Percentiles rank a stretch among this genome's conserved stretches.
Conservation (phyloP, 306 rosid species). For the Mimosa pudica region DNA sequence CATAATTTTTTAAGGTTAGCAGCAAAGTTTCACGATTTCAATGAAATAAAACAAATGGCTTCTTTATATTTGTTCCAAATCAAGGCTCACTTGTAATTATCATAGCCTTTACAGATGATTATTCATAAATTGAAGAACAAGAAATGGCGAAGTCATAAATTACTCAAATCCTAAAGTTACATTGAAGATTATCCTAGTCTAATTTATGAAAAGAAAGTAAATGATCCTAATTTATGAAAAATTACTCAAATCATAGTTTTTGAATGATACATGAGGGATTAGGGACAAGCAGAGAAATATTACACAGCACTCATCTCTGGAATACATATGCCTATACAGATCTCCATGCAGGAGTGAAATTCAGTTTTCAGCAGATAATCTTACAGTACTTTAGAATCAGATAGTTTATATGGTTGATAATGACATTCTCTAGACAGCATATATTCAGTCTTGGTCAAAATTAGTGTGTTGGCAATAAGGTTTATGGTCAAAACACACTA, state of each 20-base stretch:
- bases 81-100: not conserved
- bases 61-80: not conserved
- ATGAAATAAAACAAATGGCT: not conserved
- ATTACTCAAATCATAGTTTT: too few relatives aligned
- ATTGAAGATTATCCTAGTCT: slow-evolving; percentile 3
- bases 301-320: not conserved
- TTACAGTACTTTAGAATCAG: not conserved
- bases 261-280: not conserved
- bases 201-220: slow-evolving; percentile 12
- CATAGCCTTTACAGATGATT: not conserved
- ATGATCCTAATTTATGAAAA: not conserved
- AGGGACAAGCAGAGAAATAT: not conserved
- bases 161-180: slow-evolving; percentile 16
- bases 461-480: not conserved
- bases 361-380: slow-evolving; percentile 15
- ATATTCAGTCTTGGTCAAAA: slow-evolving; percentile 14
- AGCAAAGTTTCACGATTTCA: not conserved
- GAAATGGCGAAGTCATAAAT: slow-evolving; percentile 9
- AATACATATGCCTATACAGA: not conserved
- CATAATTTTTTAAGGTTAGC: not conserved
- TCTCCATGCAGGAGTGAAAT: not conserved
- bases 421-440: not conserved
- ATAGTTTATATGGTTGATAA: not conserved
- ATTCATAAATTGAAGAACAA: slow-evolving; percentile 22
- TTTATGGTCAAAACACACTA: not conserved